Percentiles rank a stretch among this genome's conserved stretches.
Conservation (phyloP, 495 filamentous ascomycete genomes). For the Xylaria grammica region DNA sequence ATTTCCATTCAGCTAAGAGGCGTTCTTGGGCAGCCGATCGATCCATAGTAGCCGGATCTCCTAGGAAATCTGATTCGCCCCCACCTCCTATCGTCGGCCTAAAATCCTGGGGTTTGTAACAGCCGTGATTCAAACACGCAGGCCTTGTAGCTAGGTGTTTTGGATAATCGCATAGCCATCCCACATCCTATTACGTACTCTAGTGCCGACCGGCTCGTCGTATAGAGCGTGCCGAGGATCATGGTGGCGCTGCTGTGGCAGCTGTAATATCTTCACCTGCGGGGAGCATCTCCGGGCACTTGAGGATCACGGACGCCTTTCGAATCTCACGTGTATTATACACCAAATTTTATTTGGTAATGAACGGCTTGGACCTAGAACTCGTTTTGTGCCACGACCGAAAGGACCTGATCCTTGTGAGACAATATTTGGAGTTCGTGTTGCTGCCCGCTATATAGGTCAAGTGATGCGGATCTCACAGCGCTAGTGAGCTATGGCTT, state of each 20-base stretch:
- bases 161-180: neutral
- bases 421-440: slow-evolving; percentile 5
- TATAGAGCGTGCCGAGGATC: neutral
- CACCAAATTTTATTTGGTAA: slow-evolving; percentile 1
- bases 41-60: neutral
- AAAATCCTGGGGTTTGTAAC: neutral
- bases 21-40: neutral
- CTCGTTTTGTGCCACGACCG: neutral
- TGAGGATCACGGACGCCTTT: neutral
- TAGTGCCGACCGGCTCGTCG: neutral
- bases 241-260: neutral
- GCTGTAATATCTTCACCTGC: neutral
- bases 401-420: neutral
- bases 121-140: neutral
- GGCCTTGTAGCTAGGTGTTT: neutral
- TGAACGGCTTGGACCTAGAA: neutral
- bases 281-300: slow-evolving; percentile 1
- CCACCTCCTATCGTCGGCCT: neutral
- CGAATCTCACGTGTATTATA: slow-evolving; percentile 3
- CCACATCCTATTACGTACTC: slow-evolving; percentile 10
- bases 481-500: slow-evolving; percentile 11
- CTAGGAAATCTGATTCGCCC: neutral
- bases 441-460: neutral
- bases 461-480: neutral
- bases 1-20: neutral